phyloP scores from a whole-genome alignment of 306 rosid genomes.

The Sechiopsis laciniata region DNA sequence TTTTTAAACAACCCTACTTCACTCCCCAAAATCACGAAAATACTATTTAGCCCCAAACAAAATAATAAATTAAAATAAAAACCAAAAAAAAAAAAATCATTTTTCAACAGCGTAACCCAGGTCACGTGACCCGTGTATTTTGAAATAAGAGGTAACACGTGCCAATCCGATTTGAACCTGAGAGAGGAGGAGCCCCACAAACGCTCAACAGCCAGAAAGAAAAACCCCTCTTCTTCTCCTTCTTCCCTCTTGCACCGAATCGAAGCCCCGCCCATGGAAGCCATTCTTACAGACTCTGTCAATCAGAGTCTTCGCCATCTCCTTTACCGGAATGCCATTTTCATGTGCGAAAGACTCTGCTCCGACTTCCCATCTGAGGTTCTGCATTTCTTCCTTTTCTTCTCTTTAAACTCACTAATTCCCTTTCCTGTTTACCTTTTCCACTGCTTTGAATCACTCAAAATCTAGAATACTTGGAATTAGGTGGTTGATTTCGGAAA shows the following conservation, averaged over 20 bases:
- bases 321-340: slow-evolving; percentile 75
- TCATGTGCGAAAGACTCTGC: slow-evolving; percentile 86
- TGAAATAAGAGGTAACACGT: too few relatives aligned
- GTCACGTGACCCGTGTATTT: slow-evolving; percentile 36
- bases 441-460: slow-evolving; percentile 5
- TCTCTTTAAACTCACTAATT: not conserved
- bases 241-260: slow-evolving; percentile 17
- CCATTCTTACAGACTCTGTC: slow-evolving; percentile 59
- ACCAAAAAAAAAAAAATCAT: too few relatives aligned
- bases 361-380: slow-evolving; percentile 81
- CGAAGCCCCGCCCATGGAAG: slow-evolving; percentile 53
- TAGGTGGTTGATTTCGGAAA: not conserved
- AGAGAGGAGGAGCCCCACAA: not conserved
- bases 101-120: too few relatives aligned
- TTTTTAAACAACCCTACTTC: too few relatives aligned
- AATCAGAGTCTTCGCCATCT: slow-evolving; percentile 81
- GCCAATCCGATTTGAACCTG: slow-evolving; percentile 16
- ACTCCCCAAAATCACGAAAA: too few relatives aligned
- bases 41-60: too few relatives aligned
- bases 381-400: slow-evolving; percentile 6
- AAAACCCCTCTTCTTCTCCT: slow-evolving; percentile 8
- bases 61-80: too few relatives aligned
- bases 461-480: not conserved
- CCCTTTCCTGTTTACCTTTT: not conserved
- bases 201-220: slow-evolving; percentile 18